Percentiles rank a stretch among this genome's conserved stretches.
These are phyloP conservation scores for Nematocida homosporus DNA, from an alignment of 371 early-diverging fungal species.

Conservation along the genomic window DNA sequence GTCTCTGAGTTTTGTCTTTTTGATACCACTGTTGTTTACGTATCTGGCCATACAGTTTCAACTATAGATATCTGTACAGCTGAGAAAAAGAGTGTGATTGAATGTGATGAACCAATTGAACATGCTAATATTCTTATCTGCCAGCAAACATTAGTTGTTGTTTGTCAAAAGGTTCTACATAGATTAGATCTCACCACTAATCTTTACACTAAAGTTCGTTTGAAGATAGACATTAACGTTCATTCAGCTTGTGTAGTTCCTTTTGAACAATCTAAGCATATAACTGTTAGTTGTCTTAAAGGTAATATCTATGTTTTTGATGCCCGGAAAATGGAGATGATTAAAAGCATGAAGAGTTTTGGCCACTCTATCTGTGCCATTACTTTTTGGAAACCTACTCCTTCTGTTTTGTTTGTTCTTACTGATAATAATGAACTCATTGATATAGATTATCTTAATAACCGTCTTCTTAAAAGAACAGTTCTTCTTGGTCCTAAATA, in stretches of 20 bases:
- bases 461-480: conserved; percentile 32
- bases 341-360: conserved; percentile 54
- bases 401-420: background rate
- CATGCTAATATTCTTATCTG: conserved; percentile 7
- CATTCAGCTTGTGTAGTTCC: background rate
- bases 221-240: conserved; percentile 23
- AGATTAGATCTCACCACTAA: conserved; percentile 10
- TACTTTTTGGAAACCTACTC: background rate
- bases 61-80: conserved; percentile 40
- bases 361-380: conserved; percentile 18
- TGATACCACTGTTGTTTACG: conserved; percentile 31
- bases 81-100: conserved; percentile 33
- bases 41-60: conserved; percentile 17
- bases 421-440: conserved; percentile 19
- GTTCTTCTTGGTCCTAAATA: too few relatives aligned
- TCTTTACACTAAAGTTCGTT: conserved; percentile 41
- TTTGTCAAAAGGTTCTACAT: conserved; percentile 28
- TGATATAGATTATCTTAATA: conserved; percentile 45
- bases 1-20: conserved; percentile 13
- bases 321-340: conserved; percentile 39
- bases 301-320: conserved; percentile 55
- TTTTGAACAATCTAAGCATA: background rate
- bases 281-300: conserved; percentile 21
- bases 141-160: background rate
- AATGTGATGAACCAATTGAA: conserved; percentile 5